Evolutionary conservation across 148 eudicot species (phyloP).

Genomic region (Tetragonia tetragonoides): DNA sequence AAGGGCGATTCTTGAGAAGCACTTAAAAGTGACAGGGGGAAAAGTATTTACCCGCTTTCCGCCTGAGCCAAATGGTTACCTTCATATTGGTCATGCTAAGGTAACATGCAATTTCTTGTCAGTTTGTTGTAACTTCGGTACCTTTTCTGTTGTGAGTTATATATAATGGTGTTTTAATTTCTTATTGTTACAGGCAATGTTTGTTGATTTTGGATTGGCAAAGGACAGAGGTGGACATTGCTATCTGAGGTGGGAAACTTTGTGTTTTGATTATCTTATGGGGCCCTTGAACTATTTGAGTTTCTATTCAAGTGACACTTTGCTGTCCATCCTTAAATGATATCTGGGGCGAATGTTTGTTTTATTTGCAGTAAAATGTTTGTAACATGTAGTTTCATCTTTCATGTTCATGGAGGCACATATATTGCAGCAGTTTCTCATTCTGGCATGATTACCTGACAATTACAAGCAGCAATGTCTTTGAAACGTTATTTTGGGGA

Average conservation of each 20-base stretch:
- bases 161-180: conserved; percentile 11
- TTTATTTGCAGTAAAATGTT: background rate
- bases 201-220: conserved; percentile 93
- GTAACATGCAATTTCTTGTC: conserved; percentile 30
- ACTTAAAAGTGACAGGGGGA: conserved; percentile 72
- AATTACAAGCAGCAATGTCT: background rate
- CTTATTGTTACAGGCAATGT: conserved; percentile 68
- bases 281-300: background rate
- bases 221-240: conserved; percentile 90
- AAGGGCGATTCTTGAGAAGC: conserved; percentile 69
- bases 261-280: background rate
- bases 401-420: background rate
- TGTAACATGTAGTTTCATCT: too few relatives aligned
- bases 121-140: background rate
- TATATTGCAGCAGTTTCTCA: background rate
- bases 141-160: background rate
- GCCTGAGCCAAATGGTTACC: conserved; percentile 98
- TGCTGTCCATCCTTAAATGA: background rate
- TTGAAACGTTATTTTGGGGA: background rate
- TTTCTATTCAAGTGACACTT: background rate
- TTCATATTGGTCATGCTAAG: conserved; percentile 99
- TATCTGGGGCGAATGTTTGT: background rate
- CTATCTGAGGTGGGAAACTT: conserved; percentile 64
- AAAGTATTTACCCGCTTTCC: conserved; percentile 93
- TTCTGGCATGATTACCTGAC: background rate